phyloP scores from a whole-genome alignment of 495 filamentous ascomycete genomes.

The Penicillium coffeae region DNA sequence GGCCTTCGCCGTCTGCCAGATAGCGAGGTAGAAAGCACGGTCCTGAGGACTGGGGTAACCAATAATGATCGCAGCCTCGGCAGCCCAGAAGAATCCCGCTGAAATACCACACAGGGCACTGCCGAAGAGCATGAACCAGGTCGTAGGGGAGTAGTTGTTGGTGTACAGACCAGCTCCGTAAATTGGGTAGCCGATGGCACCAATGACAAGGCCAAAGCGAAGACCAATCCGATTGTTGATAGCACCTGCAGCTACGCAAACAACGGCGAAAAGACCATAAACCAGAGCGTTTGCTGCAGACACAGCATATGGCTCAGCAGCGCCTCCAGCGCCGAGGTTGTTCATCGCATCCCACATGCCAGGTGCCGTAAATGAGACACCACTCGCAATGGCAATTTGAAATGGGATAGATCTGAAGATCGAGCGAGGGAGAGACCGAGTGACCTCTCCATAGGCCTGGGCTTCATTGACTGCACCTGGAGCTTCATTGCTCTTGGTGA shows the following conservation, averaged over 20 bases:
- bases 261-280: slow-evolving; percentile 31
- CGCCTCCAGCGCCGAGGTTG: slow-evolving; percentile 32
- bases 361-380: slow-evolving; percentile 32
- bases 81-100: slow-evolving; percentile 64
- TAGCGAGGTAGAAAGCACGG: slow-evolving; percentile 44
- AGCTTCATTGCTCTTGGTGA: not conserved
- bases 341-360: slow-evolving; percentile 37
- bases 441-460: not conserved
- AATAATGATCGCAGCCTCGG: slow-evolving; percentile 63
- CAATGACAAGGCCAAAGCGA: slow-evolving; percentile 54
- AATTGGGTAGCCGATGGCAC: slow-evolving; percentile 43
- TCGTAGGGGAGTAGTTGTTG: slow-evolving; percentile 59
- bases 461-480: not conserved
- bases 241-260: slow-evolving; percentile 30
- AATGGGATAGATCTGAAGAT: slow-evolving; percentile 26
- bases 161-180: slow-evolving; percentile 56
- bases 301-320: slow-evolving; percentile 31
- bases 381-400: slow-evolving; percentile 31
- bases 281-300: slow-evolving; percentile 30
- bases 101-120: slow-evolving; percentile 60
- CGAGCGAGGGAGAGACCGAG: slow-evolving; percentile 4
- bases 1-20: slow-evolving; percentile 34
- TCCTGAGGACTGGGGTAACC: slow-evolving; percentile 60
- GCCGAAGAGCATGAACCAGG: slow-evolving; percentile 62
- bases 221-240: slow-evolving; percentile 54